Percentiles rank a stretch among this genome's conserved stretches.
These are phyloP conservation scores for Halteria grandinella DNA, from an alignment of 73 alveolate genomes.

Conservation along the genomic window DNA sequence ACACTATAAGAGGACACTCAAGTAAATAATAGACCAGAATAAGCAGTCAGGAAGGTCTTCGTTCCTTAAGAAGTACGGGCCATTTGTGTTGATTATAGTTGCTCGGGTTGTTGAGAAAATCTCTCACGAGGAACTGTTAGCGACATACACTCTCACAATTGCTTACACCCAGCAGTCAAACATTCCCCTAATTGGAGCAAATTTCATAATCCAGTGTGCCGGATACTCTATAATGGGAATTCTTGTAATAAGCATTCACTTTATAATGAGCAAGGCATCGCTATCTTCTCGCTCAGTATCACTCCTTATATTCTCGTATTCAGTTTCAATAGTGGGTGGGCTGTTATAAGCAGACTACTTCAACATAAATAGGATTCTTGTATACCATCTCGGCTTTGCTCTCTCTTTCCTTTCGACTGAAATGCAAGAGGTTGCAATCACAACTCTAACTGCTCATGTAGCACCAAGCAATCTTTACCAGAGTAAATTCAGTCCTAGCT, in stretches of 20 bases:
- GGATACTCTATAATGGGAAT: constrained; percentile 45
- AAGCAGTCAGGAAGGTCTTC: too few relatives aligned
- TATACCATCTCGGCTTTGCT: constrained; percentile 20
- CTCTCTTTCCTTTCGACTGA: constrained; percentile 38
- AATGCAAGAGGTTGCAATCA: constrained; percentile 42
- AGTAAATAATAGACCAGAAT: too few relatives aligned
- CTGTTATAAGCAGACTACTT: constrained; percentile 16
- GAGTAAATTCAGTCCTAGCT: constrained; percentile 40
- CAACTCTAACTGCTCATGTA: constrained; percentile 38
- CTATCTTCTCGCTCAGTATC: constrained; percentile 9
- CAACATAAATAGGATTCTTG: constrained; percentile 2
- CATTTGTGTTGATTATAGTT: neutral
- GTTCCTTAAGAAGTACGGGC: constrained; percentile 27
- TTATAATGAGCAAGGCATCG: neutral
- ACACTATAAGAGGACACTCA: too few relatives aligned
- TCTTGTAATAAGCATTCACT: constrained; percentile 3
- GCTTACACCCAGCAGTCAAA: neutral
- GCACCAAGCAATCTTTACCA: constrained; percentile 13
- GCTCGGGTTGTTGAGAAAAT: constrained; percentile 15
- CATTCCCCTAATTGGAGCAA: constrained; percentile 2
- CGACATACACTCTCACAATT: neutral
- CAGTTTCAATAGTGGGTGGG: constrained; percentile 15
- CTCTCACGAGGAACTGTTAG: constrained; percentile 33
- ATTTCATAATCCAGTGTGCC: constrained; percentile 7
- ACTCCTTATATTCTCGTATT: neutral